Evolutionary conservation across 495 filamentous ascomycete species (phyloP), one percentile per base, ranked within the genome.

Genomic region (Melanomma pulvis-pyrius): DNA sequence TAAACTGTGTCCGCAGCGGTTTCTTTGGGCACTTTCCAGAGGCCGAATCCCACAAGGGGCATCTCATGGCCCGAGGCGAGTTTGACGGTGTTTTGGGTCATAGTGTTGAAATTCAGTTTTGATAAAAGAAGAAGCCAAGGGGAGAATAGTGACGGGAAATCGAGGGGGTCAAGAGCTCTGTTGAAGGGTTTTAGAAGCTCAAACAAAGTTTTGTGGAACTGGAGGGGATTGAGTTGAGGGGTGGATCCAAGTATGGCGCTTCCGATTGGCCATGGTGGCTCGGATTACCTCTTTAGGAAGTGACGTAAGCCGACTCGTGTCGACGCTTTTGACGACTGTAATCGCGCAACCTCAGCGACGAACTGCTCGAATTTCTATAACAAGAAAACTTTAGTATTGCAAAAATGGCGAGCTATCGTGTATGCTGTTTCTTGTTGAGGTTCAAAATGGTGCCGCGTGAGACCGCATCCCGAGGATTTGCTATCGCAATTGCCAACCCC

Each of bases 41-140:
- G 56, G 9, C 68, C 71, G 57, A 73, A 68, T 25, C 71, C 71
- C 2, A 72, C 71, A n/a, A 72, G 56, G 19, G 69, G 71, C 71
- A 73, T 73, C 21, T 71, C 60, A 46, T 59, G 28, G 63, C 68
- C 70, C 17, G 48, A 59, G 49, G 53, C 58, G 39, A 73, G 68
- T 29, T 58, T 71, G 52, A 71, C 24, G 6, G 63, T 70, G 17
- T n/a, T 25, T 47, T 47, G 22, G 17, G 28, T 48, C 30, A 61
- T 50, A 0, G 44, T 51, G 46, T 3, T 39, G 34, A 25, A 44
- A 25, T 50, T 36, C 22, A 9, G 39, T 44, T 15, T 44, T 2
- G 4, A 7, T n/a, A 3, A 6, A 44, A 44, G 13, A 12, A 17
- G 3, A 29, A 46, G 7, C 8, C 5, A 29, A 32, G 48, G n/a